Percentiles rank a stretch among this genome's conserved stretches.
phyloP scores from a whole-genome alignment of 2,329 filamentous ascomycete genomes.

The Reticulascus tulasneorum region DNA sequence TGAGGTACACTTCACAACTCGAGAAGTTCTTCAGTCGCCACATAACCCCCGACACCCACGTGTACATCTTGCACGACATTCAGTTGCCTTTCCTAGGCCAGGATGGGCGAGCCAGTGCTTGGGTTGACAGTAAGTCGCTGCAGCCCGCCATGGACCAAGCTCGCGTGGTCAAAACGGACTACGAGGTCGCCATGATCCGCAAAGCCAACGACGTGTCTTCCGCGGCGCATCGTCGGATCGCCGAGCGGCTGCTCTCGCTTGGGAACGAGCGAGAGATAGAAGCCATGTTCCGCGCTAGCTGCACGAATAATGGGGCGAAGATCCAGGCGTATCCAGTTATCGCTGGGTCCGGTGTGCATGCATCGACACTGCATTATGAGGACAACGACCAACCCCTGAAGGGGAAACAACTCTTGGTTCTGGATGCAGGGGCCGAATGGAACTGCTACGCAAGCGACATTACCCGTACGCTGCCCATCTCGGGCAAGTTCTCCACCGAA shows the following conservation, averaged over 20 bases:
- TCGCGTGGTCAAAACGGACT: slow-evolving; percentile 78
- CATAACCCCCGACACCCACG: slow-evolving; percentile 28
- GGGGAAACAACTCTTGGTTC: slow-evolving; percentile 68
- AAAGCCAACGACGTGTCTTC: slow-evolving; percentile 78
- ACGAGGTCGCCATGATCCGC: slow-evolving; percentile 78
- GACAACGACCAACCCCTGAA: slow-evolving; percentile 71
- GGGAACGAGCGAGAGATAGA: slow-evolving; percentile 80
- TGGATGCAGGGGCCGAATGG: slow-evolving; percentile 88
- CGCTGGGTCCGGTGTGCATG: slow-evolving; percentile 77
- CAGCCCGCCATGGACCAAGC: slow-evolving; percentile 72
- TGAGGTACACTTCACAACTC: slow-evolving; percentile 52
- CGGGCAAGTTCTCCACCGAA: slow-evolving; percentile 63
- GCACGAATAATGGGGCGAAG: slow-evolving; percentile 68
- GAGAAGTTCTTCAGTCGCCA: slow-evolving; percentile 42
- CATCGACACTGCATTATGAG: slow-evolving; percentile 80
- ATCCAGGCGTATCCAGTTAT: slow-evolving; percentile 87
- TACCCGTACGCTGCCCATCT: slow-evolving; percentile 80
- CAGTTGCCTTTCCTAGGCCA: slow-evolving; percentile 32
- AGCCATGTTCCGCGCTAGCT: slow-evolving; percentile 69
- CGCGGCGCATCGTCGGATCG: slow-evolving; percentile 69
- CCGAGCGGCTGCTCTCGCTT: slow-evolving; percentile 58
- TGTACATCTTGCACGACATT: slow-evolving; percentile 41
- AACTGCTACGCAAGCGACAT: slow-evolving; percentile 84
- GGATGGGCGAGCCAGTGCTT: slow-evolving; percentile 18
- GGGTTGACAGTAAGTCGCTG: slow-evolving; percentile 50